These are phyloP conservation scores for Fusarium citri DNA, from an alignment of 2,329 filamentous ascomycete genomes.

Conservation along the genomic window DNA sequence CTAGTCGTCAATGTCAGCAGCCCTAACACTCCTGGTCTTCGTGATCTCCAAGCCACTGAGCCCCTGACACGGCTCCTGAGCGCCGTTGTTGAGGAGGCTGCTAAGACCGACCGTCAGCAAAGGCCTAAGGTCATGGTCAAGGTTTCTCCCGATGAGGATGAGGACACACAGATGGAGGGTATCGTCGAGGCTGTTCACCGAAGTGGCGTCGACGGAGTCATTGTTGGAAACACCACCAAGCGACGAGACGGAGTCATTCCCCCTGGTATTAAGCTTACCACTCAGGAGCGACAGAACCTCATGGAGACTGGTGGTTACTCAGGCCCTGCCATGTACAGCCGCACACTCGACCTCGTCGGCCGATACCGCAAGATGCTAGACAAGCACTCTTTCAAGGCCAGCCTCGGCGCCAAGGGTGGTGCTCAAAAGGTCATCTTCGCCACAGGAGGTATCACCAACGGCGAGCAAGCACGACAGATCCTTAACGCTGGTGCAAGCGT, in stretches of 20 bases:
- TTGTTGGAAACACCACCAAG: conserved; percentile 97
- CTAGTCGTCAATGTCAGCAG: conserved; percentile 98
- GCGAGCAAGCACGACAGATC: conserved; percentile 82
- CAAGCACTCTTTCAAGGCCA: conserved; percentile 52
- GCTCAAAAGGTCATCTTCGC: conserved; percentile 87
- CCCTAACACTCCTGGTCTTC: conserved; percentile 92
- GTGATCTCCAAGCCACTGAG: conserved; percentile 85
- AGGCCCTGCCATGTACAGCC: conserved; percentile 87
- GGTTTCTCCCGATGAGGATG: conserved; percentile 95
- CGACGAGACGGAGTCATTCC: conserved; percentile 78
- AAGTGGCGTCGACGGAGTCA: conserved; percentile 92
- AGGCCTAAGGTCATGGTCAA: conserved; percentile 90
- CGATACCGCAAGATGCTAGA: conserved; percentile 81
- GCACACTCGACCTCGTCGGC: conserved; percentile 81
- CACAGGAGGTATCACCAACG: conserved; percentile 91
- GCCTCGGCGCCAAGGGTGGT: conserved; percentile 39
- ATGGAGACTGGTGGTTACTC: conserved; percentile 89
- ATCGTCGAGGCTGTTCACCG: conserved; percentile 87
- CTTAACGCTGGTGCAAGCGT: conserved; percentile 91
- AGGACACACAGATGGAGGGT: conserved; percentile 83
- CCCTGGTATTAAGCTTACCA: conserved; percentile 70
- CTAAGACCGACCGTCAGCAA: conserved; percentile 73
- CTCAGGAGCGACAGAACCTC: conserved; percentile 74
- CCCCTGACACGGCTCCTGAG: conserved; percentile 84
- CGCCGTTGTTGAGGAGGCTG: conserved; percentile 84